Evolutionary conservation across 108 stramenopile species (phyloP), one percentile per base, ranked within the genome.

Genomic region (Nitzschia palea): DNA sequence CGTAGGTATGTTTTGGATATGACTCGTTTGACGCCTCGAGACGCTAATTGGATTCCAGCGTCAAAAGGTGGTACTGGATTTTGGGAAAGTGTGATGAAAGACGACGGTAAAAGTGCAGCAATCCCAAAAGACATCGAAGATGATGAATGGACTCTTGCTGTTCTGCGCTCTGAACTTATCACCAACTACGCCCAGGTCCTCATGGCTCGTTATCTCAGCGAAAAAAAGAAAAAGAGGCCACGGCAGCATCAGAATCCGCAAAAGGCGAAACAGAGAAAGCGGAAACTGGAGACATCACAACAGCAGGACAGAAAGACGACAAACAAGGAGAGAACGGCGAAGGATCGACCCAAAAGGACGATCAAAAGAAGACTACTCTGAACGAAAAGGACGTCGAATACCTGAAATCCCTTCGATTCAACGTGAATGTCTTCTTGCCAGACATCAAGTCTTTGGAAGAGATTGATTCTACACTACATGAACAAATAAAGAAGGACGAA

Each of bases 1-100:
- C 74, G 96, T 22, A 85, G 80, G 26, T 99, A 99, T 73, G 63
- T 96, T 1, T 77, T 99, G 15, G 98, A 99, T 70, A 74, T 98
- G 44, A 83, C 88, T 14, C 80, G 97, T 2, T 65, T 96, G 35
- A 95, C 97, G 3, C 97, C 98, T 10, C 82, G 97, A 17, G 98
- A 99, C 77, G 95, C 97, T 0, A 98, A 98, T 72, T 98, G 93
- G 90, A 86, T 98, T 17, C 64, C 77, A 26, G 58, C 86, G 42
- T 22, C 65, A 15, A 64, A 82, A 43, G 94, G 94, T 2, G 94
- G 90, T 8, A 91, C 89, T 40, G 89, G 89, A 18, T 76, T 70
- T 26, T 90, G 84, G 84, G 93, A 93, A 40, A 44, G 31, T 8
- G 37, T 56, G 8, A 1, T 59, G 20, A 47, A 57, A 23, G 68